These are phyloP conservation scores for Leccinum disarticulatum DNA, from an alignment of 768 basidiomycete genomes.

Conservation along the genomic window DNA sequence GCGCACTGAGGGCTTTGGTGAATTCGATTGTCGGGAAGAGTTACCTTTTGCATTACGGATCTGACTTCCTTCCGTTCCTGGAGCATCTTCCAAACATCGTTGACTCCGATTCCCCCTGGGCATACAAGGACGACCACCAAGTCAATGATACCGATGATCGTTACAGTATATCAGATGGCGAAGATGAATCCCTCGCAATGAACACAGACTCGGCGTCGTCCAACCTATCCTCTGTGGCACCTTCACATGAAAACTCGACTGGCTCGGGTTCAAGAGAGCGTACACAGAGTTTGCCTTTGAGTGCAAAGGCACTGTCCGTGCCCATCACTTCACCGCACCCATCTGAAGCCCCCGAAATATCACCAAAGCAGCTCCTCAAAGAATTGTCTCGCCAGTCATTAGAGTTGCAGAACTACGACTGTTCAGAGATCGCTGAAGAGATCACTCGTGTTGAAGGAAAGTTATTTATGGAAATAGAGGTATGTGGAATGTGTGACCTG, in stretches of 20 bases:
- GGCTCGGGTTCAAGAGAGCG: slow-evolving; percentile 50
- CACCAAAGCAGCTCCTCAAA: slow-evolving; percentile 59
- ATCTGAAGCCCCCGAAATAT: slow-evolving; percentile 38
- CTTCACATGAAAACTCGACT: slow-evolving; percentile 24
- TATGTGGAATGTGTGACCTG: slow-evolving; percentile 33
- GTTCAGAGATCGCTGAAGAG: slow-evolving; percentile 77
- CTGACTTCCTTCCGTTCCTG: slow-evolving; percentile 78
- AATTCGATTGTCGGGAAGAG: slow-evolving; percentile 79
- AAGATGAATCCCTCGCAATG: slow-evolving; percentile 38
- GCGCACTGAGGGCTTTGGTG: slow-evolving; percentile 72
- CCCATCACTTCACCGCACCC: slow-evolving; percentile 29
- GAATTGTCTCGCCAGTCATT: slow-evolving; percentile 59
- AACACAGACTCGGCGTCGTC: slow-evolving; percentile 35
- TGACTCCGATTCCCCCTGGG: slow-evolving; percentile 76
- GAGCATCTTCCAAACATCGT: slow-evolving; percentile 60
- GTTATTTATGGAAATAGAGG: slow-evolving; percentile 75
- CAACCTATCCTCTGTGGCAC: slow-evolving; percentile 22
- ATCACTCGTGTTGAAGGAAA: slow-evolving; percentile 74
- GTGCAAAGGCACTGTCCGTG: slow-evolving; percentile 43
- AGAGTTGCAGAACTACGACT: slow-evolving; percentile 55
- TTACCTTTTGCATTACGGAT: slow-evolving; percentile 81
- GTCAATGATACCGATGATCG: slow-evolving; percentile 64
- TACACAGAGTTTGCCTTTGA: slow-evolving; percentile 66
- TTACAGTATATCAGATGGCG: slow-evolving; percentile 55
- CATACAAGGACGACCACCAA: slow-evolving; percentile 60